A percentile compares a stretch with the other conserved stretches of the same genome.
Conservation (phyloP, 2,329 filamentous ascomycete species). For the Huntiella abstrusa region DNA sequence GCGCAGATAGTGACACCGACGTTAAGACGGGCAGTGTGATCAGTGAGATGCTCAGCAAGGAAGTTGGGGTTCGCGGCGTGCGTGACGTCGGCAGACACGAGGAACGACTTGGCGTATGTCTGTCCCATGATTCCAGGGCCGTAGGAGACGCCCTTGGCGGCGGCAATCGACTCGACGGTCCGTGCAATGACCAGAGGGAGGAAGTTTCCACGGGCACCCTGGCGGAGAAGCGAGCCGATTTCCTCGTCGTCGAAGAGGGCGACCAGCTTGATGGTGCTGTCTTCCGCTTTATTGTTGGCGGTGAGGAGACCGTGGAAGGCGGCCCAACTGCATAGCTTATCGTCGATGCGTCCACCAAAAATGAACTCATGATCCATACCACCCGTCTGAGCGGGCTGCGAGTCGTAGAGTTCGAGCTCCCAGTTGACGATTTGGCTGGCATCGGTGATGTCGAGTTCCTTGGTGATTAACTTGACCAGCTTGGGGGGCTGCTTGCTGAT, state of each 20-base stretch:
- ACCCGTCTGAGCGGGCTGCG: slow-evolving; percentile 64
- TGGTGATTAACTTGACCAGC: slow-evolving; percentile 66
- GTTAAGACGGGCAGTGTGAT: slow-evolving; percentile 76
- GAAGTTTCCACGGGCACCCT: slow-evolving; percentile 82
- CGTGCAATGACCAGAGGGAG: slow-evolving; percentile 65
- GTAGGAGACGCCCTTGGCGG: slow-evolving; percentile 22
- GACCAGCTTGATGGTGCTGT: slow-evolving; percentile 67
- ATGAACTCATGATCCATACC: slow-evolving; percentile 87
- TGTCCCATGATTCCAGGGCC: slow-evolving; percentile 50
- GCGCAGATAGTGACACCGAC: slow-evolving; percentile 63
- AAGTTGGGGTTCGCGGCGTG: slow-evolving; percentile 96
- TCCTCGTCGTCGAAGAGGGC: slow-evolving; percentile 97
- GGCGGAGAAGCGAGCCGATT: slow-evolving; percentile 75
- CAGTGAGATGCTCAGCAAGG: slow-evolving; percentile 58
- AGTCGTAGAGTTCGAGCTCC: slow-evolving; percentile 91
- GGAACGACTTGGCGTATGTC: slow-evolving; percentile 80
- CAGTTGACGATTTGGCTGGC: slow-evolving; percentile 71
- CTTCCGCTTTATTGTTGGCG: slow-evolving; percentile 34
- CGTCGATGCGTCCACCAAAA: slow-evolving; percentile 85
- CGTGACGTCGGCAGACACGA: slow-evolving; percentile 81
- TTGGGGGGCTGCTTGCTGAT: slow-evolving; percentile 66
- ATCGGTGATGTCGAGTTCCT: slow-evolving; percentile 48
- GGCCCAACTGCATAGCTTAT: slow-evolving; percentile 92
- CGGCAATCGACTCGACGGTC: slow-evolving; percentile 49
- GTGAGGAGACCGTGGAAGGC: slow-evolving; percentile 70